phyloP scores from a whole-genome alignment of 176 grass and related monocot genomes.

The Bromus sterilis region DNA sequence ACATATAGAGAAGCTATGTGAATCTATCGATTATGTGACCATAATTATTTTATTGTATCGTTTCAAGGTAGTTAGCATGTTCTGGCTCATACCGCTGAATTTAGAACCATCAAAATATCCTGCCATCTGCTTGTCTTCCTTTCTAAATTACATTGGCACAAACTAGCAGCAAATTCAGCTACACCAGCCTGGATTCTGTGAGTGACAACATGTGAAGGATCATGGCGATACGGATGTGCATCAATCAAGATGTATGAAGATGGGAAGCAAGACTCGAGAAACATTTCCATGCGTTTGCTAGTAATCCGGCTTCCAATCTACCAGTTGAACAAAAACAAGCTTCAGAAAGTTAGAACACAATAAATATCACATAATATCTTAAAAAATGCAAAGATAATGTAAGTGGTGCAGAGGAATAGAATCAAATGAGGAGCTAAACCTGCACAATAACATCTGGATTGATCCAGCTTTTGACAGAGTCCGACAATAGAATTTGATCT shows the following conservation, averaged over 20 bases:
- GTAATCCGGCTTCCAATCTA: slow-evolving; percentile 95
- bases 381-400: background rate
- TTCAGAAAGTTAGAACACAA: slow-evolving; percentile 24
- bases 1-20: background rate
- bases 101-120: slow-evolving; percentile 56
- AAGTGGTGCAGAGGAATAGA: background rate
- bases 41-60: slow-evolving; percentile 1
- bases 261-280: slow-evolving; percentile 61
- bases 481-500: slow-evolving; percentile 78
- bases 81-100: slow-evolving; percentile 58
- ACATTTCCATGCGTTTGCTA: slow-evolving; percentile 74
- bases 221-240: slow-evolving; percentile 72
- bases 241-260: slow-evolving; percentile 87
- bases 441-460: slow-evolving; percentile 80
- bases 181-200: slow-evolving; percentile 74
- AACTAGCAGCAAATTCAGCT: slow-evolving; percentile 58
- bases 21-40: background rate
- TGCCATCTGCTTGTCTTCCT: slow-evolving; percentile 51
- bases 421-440: slow-evolving; percentile 36
- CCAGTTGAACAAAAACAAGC: slow-evolving; percentile 11
- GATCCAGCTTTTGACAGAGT: slow-evolving; percentile 63
- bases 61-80: slow-evolving; percentile 21
- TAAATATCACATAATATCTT: background rate
- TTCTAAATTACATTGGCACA: slow-evolving; percentile 36
- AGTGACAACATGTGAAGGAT: slow-evolving; percentile 93